These are phyloP conservation scores for Pachyrhizus erosus DNA, from an alignment of 306 rosid genomes.

Conservation along the genomic window DNA sequence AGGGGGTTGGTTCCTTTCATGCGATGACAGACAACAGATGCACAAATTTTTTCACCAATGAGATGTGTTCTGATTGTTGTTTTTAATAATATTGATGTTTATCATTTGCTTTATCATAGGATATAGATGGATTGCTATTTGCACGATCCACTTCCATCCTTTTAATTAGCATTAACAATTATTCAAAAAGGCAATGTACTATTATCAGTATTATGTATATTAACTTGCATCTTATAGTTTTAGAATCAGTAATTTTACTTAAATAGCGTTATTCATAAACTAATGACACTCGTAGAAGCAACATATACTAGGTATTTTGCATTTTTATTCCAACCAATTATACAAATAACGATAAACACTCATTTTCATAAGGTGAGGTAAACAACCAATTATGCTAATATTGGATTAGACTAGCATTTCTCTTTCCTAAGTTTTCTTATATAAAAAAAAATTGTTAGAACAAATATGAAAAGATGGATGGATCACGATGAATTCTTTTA, in stretches of 20 bases:
- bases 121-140: conserved; percentile 36
- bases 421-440: too few relatives aligned
- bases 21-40: conserved; percentile 55
- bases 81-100: conserved; percentile 31
- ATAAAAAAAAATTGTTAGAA: too few relatives aligned
- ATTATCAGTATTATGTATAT: conserved; percentile 40
- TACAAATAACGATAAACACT: not conserved
- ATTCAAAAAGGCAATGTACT: conserved; percentile 38
- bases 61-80: conserved; percentile 20
- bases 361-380: too few relatives aligned
- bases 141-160: conserved; percentile 31
- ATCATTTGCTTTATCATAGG: conserved; percentile 21
- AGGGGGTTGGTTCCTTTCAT: conserved; percentile 82
- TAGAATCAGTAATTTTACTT: not conserved
- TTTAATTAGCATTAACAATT: conserved; percentile 19
- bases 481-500: too few relatives aligned
- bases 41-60: conserved; percentile 8
- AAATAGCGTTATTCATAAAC: not conserved
- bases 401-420: too few relatives aligned
- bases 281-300: not conserved
- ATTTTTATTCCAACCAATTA: not conserved
- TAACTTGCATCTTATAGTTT: conserved; percentile 20
- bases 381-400: too few relatives aligned
- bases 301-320: not conserved
- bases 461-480: too few relatives aligned